Base-by-base conservation (phyloP, 108 stramenopile genomes). In the Epipyxis sp. region DNA sequence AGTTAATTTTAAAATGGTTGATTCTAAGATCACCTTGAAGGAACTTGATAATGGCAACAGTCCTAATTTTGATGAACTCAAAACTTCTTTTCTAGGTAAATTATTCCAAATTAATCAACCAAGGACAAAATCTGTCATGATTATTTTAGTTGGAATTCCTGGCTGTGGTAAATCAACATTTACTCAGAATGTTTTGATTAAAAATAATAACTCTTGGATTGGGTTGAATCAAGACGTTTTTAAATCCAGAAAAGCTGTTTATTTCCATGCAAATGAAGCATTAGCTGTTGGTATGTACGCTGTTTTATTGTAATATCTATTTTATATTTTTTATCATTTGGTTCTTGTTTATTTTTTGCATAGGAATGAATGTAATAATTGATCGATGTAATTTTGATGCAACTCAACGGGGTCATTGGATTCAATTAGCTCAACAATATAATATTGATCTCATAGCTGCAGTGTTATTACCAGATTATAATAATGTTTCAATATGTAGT, bases 311-410 rank as follows among this genome's bases (percentile, higher is more conserved):
- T n/a, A n/a, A n/a, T n/a, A n/a, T n/a, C n/a, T n/a, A n/a, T n/a
- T n/a, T n/a, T n/a, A n/a, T n/a, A n/a, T n/a, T n/a, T n/a, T n/a
- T n/a, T n/a, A n/a, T n/a, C n/a, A n/a, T n/a, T n/a, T n/a, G n/a
- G n/a, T n/a, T n/a, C n/a, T n/a, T n/a, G n/a, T n/a, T n/a, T n/a
- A n/a, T n/a, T n/a, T n/a, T n/a, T n/a, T n/a, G n/a, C n/a, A n/a
- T n/a, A n/a, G n/a, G n/a, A n/a, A n/a, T n/a, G n/a, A n/a, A n/a
- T n/a, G n/a, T n/a, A n/a, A n/a, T 65, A 10, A 65, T 65, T 25
- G 61, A 65, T 65, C 61, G 61, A 65, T 65, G 61, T 37, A 65
- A 65, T 25, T 65, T 65, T 37, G 35, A 65, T 65, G 13, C 3
- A 29, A 37, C 10, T 35, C 61, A 65, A 25, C 3, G 61, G 10